Base-by-base conservation (phyloP, 495 filamentous ascomycete species). In the Penicillium canescens region DNA sequence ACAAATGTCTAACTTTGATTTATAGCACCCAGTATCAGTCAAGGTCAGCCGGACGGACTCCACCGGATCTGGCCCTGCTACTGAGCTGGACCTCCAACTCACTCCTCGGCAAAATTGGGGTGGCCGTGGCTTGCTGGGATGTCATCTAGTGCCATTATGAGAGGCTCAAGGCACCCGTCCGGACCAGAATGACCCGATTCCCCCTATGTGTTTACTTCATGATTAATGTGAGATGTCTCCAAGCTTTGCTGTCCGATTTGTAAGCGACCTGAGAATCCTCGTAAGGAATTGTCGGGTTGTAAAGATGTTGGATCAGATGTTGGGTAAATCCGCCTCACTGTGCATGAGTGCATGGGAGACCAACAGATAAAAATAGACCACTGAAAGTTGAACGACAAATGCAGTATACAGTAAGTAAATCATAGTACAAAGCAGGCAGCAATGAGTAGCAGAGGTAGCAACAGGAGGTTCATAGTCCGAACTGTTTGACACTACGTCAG, bases 101-200 rank as follows among this genome's bases (percentile, higher is more conserved):
- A 87, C 75, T 46, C 93, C 93, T 38, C 78, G 84, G 51, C 79
- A 80, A 38, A 75, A 89, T 63, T 98, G 93, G 93, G 93, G 92
- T 42, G 93, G 93, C 8, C 80, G 89, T 61, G 93, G 93, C 4
- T 66, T 93, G 59, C 72, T 98, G 53, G 93, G 93, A 31, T 98
- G 93, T 67, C 90, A 95, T 78, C 78, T 96, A 34, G 69, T 95
- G 56, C 90, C 89, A n/a, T 45, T 92, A 45, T 82, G 66, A 71
- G 42, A 51, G 38, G 11, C 28, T 31, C 28, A 21, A 40, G 28
- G 28, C 28, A 31, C 28, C 28, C 5, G 8, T 31, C 28, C 28
- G 28, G 28, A 31, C 28, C 28, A 31, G 7, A 11, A 10, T 21
- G 33, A 21, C 39, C 31, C 31, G 39, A 37, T 36, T 2, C 7